Conservation (phyloP, 148 eudicot species). For the Nepenthes mirabilis region DNA sequence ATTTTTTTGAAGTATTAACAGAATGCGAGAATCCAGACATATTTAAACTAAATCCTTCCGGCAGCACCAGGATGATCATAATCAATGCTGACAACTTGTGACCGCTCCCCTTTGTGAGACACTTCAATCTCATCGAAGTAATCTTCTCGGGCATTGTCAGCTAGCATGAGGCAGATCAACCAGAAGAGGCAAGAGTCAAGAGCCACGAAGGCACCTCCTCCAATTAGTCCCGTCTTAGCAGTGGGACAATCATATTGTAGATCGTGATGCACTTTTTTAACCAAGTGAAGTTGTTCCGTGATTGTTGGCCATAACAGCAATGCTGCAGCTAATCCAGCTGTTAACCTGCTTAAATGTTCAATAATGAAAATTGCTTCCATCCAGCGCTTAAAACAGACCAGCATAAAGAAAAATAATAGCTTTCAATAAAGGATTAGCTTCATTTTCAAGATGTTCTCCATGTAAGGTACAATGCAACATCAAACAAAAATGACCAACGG, state of each 20-base stretch:
- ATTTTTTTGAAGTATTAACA: no score
- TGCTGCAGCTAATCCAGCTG: constrained; percentile 52
- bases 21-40: no score
- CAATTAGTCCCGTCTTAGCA: constrained; percentile 88
- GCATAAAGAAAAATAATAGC: background rate
- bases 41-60: no score
- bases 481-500: no score
- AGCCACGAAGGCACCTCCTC: constrained; percentile 80
- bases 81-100: constrained; percentile 16
- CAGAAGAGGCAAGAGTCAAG: constrained; percentile 77
- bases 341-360: constrained; percentile 24
- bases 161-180: constrained; percentile 77
- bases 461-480: no score
- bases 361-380: background rate
- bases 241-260: constrained; percentile 59
- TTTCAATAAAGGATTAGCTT: no score
- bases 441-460: no score
- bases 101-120: constrained; percentile 17
- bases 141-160: constrained; percentile 68
- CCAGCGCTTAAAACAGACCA: background rate
- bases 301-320: constrained; percentile 82
- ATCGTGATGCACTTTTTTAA: constrained; percentile 38
- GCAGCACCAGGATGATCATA: constrained; percentile 9
- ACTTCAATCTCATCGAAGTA: constrained; percentile 55
- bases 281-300: constrained; percentile 51